Base-by-base conservation (phyloP, 768 basidiomycete species). In the Lentinula guzmanii region DNA sequence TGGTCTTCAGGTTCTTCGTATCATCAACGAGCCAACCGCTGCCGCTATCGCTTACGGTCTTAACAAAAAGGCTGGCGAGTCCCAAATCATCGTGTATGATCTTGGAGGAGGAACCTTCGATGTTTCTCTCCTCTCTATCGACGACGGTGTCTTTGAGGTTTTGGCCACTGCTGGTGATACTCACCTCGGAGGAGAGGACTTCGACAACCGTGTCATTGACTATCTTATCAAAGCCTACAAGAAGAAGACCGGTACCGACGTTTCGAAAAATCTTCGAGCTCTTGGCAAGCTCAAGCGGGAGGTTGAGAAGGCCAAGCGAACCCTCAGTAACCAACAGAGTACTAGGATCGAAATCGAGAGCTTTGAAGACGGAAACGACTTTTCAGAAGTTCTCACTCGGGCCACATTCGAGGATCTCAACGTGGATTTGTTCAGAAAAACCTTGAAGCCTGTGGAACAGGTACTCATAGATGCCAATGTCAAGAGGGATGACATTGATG, bases 371-470 rank as follows among this genome's bases (percentile, higher is more conserved):
- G 96, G 96, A 65, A 95, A 96, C 68, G 96, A 99, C 80, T 93
- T 98, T 70, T 91, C 94, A 37, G 96, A 98, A 83, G 93, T 92
- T 5, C 85, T 98, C 35, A 98, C 96, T 58, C 87, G 96, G 59
- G 96, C 96, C 79, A 98, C 97, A 78, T 98, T 99, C 72, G 96
- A 98, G 75, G 95, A 98, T 75, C 83, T 98, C 66, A 97, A 96
- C 86, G 90, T 97, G 80, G 96, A 99, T 70, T 86, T 98, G 57
- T 99, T 99, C 91, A 85, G 96, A 70, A 96, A 96, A 86, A 99
- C 96, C 37, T 93, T 98, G 93, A 95, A 95, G 82, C 96, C 96
- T 65, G 96, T 98, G 64, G 95, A 98, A 76, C 96, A 98, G 76
- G 96, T 98, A 21, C 81, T 98, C 68, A 97, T 97, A 87, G 96